Conservation (phyloP, 352 stramenopile genomes). For the Phytophthora niederhauseri region DNA sequence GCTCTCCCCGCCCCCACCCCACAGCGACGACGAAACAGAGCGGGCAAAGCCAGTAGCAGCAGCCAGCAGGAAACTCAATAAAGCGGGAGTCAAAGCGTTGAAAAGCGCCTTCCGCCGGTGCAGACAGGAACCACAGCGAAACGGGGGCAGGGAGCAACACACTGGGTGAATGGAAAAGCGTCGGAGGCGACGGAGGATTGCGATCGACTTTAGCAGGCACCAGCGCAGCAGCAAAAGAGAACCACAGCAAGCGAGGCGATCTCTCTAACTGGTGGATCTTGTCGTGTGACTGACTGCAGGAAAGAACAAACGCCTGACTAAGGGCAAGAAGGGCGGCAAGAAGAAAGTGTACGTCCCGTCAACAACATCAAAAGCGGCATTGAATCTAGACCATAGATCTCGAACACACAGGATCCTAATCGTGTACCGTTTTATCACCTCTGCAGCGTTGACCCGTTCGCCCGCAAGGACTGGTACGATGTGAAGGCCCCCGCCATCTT, state of each 20-base stretch:
- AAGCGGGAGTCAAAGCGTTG: neutral
- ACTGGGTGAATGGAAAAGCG: neutral
- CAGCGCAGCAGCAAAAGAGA: neutral
- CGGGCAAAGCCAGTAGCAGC: constrained; percentile 27
- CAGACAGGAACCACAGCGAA: constrained; percentile 1
- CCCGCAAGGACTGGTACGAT: constrained; percentile 98
- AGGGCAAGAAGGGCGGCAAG: constrained; percentile 93
- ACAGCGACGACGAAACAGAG: constrained; percentile 21
- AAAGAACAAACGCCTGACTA: constrained; percentile 93
- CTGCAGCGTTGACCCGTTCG: constrained; percentile 97
- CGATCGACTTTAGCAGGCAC: neutral
- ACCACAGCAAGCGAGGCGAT: neutral
- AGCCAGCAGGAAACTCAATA: constrained; percentile 21
- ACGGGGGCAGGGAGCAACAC: neutral
- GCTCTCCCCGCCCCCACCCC: neutral
- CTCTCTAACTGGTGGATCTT: constrained; percentile 9
- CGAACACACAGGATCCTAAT: constrained; percentile 13
- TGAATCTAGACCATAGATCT: neutral
- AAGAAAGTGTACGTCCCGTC: constrained; percentile 83
- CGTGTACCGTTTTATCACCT: neutral
- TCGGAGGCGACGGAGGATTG: neutral
- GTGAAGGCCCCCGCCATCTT: constrained; percentile 99
- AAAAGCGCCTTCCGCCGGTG: constrained; percentile 6
- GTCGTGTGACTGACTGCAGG: constrained; percentile 46
- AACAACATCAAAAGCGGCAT: neutral